phyloP scores from a whole-genome alignment of 2,329 filamentous ascomycete genomes.

The Fusarium torulosum region DNA sequence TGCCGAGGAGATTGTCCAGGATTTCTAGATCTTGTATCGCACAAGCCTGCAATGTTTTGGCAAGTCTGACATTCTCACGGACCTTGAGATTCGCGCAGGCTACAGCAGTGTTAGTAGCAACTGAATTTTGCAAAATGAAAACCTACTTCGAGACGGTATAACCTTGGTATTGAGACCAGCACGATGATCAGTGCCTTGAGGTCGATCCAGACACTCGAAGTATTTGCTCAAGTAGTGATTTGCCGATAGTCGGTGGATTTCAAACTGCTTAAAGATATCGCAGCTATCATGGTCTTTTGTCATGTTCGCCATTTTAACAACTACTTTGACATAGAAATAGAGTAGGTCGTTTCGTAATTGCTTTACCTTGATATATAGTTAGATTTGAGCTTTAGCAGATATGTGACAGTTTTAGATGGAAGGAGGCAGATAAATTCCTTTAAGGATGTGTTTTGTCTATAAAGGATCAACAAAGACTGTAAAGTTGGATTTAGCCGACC shows the following conservation, averaged over 20 bases:
- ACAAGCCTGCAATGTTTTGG: fast-evolving
- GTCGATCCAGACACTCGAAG: not conserved
- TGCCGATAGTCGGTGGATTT: not conserved
- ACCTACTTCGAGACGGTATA: not conserved
- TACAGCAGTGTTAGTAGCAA: not conserved
- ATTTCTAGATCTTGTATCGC: fast-evolving
- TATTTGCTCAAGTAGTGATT: not conserved
- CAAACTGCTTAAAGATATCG: not conserved
- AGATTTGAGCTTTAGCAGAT: not conserved
- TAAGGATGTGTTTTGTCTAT: too few relatives aligned
- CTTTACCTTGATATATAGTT: not conserved
- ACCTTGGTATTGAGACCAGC: not conserved
- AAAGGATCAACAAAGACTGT: too few relatives aligned
- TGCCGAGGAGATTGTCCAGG: not conserved
- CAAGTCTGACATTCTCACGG: fast-evolving
- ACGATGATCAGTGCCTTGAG: fast-evolving
- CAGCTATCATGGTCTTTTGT: fast-evolving
- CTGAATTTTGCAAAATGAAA: not conserved
- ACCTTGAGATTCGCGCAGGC: fast-evolving
- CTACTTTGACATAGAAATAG: not conserved
- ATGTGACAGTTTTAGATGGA: too few relatives aligned
- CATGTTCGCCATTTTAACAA: fast-evolving
- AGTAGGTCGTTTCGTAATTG: not conserved
- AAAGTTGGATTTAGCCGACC: too few relatives aligned
- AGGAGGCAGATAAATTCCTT: too few relatives aligned